A percentile compares a stretch with the other conserved stretches of the same genome.
Conservation (phyloP, 2,329 filamentous ascomycete species). For the Teratosphaeria viscida region DNA sequence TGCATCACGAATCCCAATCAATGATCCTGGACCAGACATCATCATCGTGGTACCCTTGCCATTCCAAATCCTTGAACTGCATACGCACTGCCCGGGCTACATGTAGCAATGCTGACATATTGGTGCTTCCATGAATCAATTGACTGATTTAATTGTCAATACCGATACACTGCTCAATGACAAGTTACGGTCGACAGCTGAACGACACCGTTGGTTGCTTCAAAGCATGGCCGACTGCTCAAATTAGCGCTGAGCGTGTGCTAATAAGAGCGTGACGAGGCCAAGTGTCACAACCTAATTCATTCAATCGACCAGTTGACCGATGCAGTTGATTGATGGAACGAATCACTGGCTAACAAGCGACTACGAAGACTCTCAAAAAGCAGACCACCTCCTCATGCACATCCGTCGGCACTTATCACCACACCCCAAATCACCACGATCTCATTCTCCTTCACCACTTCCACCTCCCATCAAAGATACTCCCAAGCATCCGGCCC, state of each 20-base stretch:
- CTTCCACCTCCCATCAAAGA: constrained; percentile 6
- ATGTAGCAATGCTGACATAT: background rate
- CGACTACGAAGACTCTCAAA: background rate
- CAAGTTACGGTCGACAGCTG: no score
- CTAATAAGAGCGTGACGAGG: no score
- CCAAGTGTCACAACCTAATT: no score
- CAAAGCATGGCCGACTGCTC: no score
- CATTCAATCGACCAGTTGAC: no score
- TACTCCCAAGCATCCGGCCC: constrained; percentile 18
- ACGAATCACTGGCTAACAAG: background rate
- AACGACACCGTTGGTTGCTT: no score
- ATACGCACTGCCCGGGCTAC: background rate
- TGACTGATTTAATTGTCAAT: no score
- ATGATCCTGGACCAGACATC: background rate
- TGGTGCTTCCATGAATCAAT: no score
- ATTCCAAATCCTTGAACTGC: background rate
- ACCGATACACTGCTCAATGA: no score
- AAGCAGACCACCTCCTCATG: background rate
- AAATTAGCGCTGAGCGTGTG: no score
- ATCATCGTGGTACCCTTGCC: background rate
- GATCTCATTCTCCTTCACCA: background rate
- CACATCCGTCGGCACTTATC: background rate
- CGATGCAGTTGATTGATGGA: no score
- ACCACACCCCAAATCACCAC: background rate
- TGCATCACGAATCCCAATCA: background rate